Evolutionary conservation across 352 stramenopile species (phyloP).

Genomic region (Globisporangium heterothallicum): DNA sequence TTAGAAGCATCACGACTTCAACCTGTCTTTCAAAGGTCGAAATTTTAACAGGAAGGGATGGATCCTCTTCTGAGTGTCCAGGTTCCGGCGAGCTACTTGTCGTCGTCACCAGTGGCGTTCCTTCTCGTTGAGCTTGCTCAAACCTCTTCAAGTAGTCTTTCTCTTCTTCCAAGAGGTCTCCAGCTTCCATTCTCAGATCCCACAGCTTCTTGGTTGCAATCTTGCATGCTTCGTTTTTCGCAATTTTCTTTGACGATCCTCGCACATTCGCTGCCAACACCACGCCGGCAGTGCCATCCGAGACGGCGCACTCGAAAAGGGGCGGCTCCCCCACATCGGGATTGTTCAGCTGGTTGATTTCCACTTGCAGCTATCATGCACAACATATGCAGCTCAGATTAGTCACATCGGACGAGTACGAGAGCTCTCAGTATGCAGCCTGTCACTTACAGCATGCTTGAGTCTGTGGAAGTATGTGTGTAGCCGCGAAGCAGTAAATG

Average conservation of each 20-base stretch:
- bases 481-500: constrained; percentile 29
- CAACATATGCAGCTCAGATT: neutral
- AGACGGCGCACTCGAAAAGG: constrained; percentile 54
- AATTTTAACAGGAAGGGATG: constrained; percentile 14
- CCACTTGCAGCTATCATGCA: constrained; percentile 29
- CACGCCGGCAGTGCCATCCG: constrained; percentile 29
- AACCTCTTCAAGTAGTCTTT: constrained; percentile 53
- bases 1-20: constrained; percentile 40
- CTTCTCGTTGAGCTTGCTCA: constrained; percentile 33
- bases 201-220: constrained; percentile 70
- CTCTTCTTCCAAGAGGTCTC: constrained; percentile 47
- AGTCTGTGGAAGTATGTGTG: constrained; percentile 65
- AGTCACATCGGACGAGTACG: neutral
- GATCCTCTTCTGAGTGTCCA: constrained; percentile 37
- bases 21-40: constrained; percentile 38
- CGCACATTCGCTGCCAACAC: constrained; percentile 48
- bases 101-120: constrained; percentile 28
- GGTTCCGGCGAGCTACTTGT: constrained; percentile 23
- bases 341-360: constrained; percentile 39
- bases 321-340: constrained; percentile 48
- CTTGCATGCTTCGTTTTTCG: constrained; percentile 64
- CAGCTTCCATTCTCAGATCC: constrained; percentile 58
- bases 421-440: neutral
- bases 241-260: constrained; percentile 56
- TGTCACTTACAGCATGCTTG: constrained; percentile 29